Evolutionary conservation across 2,329 filamentous ascomycete genomes (phyloP), one percentile per base, ranked within the genome.

Genomic region (Diaporthe aspalathi): DNA sequence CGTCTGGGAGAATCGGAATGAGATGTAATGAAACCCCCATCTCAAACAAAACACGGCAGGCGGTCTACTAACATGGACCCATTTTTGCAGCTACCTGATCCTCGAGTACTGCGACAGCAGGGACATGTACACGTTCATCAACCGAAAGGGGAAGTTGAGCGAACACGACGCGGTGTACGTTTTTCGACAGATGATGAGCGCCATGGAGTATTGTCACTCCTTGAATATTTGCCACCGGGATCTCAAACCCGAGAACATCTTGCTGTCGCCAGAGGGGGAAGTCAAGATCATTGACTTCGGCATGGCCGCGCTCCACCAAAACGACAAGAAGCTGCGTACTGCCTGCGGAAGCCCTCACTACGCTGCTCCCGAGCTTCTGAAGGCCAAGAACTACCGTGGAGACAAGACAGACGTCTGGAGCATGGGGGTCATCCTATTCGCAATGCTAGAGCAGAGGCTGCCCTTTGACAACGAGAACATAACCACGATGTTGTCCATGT

Each of bases 281-380:
- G 91, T 98, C 80, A 99, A 98, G 82, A 91, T 99, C 76, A 95
- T 95, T 66, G 96, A 99, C 80, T 99, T 99, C 80, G 95, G 96
- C 52, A 98, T 99, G 95, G 96, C 96, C 54, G 95, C 95, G 4
- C 86, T 98, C 52, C 90, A 92, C 74, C 95, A 98, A 80, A 93
- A 93, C 4, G 88, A 90, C 29, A 92, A 90, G 11, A 91, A 91
- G 78, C 88, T 99, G 35, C 93, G 90, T 70, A 98, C 96, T 0
- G 94, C 95, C 5, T 99, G 96, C 77, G 96, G 96, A 24, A 98
- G 96, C 74, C 96, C 96, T 27, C 96, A 98, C 81, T 99, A 99
- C 77, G 95, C 95, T 22, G 95, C 96, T 0, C 96, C 96, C 0
- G 96, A 99, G 80, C 90, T 99, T 43, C 92, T 98, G 73, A 90